Evolutionary conservation across 2,329 filamentous ascomycete species (phyloP).

Genomic region (Stagonosporopsis cucurbitacearum): DNA sequence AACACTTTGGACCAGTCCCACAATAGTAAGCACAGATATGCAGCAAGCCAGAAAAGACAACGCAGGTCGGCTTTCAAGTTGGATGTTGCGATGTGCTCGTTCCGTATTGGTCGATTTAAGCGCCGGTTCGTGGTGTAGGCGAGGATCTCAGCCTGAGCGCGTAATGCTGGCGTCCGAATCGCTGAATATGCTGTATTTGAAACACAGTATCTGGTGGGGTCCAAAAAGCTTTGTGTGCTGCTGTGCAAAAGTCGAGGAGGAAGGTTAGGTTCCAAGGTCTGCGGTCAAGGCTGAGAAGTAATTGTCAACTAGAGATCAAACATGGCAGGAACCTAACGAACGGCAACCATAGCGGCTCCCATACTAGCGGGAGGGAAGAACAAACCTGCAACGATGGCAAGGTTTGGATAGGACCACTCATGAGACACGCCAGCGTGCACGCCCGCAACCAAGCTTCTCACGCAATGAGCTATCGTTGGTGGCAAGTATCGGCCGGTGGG

Average conservation of each 20-base stretch:
- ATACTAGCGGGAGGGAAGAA: conserved; percentile 23
- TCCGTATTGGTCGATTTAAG: conserved; percentile 44
- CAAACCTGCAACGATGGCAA: conserved; percentile 20
- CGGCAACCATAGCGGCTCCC: conserved; percentile 37
- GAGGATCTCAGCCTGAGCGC: conserved; percentile 39
- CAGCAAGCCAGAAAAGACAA: conserved; percentile 24
- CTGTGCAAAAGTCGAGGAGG: conserved; percentile 27
- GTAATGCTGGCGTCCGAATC: conserved; percentile 39
- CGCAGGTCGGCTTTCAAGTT: conserved; percentile 15
- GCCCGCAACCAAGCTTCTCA: conserved; percentile 32
- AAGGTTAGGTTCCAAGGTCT: conserved; percentile 13
- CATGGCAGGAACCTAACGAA: conserved; percentile 27
- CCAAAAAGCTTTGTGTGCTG: conserved; percentile 34
- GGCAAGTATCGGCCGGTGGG: conserved; percentile 27
- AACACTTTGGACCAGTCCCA: conserved; percentile 16
- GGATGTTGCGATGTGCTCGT: conserved; percentile 16
- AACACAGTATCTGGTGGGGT: conserved; percentile 35
- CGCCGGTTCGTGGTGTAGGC: conserved; percentile 34
- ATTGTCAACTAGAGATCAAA: conserved; percentile 23
- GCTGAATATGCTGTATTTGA: conserved; percentile 36
- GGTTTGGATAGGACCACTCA: conserved; percentile 28
- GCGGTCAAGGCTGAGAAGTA: conserved; percentile 21
- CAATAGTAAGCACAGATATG: conserved; percentile 30
- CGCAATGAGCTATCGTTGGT: conserved; percentile 35
- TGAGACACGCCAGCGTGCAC: conserved; percentile 39